Evolutionary conservation across 2,329 filamentous ascomycete species (phyloP), one percentile per base, ranked within the genome.

Genomic region (Chrysoporthe puriensis): DNA sequence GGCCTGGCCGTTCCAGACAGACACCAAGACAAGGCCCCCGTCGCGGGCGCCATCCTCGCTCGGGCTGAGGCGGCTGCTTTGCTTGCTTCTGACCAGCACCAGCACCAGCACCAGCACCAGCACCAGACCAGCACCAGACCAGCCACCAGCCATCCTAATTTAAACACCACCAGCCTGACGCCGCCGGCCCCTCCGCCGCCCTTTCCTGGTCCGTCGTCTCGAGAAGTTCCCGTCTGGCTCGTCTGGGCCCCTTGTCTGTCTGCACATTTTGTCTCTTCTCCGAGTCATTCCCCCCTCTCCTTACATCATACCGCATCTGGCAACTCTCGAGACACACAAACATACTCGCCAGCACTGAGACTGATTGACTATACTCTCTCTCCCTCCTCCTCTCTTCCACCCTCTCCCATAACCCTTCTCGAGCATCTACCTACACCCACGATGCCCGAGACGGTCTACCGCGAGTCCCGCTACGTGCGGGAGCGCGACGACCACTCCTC

Each of bases 401-500:
- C 16, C 34, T 14, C 42, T 13, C 9, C 40, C 26, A 40, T 46
- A 26, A n/a, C 62, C 61, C 26, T 2, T 62, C 48, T 64, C 59
- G 62, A 21, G 59, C 58, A 65, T 65, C 65, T 65, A 26, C 32
- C 21, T 14, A 54, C 63, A 48, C 56, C 63, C 63, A 71, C 66
- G 68, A 76, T 76, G 73, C 73, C 75, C 67, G 73, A 75, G 66
- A 67, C 68, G 58, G 75, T 77, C 70, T 77, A 77, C 71, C 75
- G 76, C 66, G 77, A 79, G 70, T 70, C 76, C 72, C 77, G 77
- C 52, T 74, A 73, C 70, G 74, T 74, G 69, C 63, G 63, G 21
- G 74, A 75, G 68, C 63, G 63, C 13, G 75, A 78, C 69, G 72
- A 74, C 64, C 75, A 74, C 57, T 74, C 76, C 40, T 80, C 76